Conservation (phyloP, 768 basidiomycete species). For the Rhizopogon vinicolor region DNA sequence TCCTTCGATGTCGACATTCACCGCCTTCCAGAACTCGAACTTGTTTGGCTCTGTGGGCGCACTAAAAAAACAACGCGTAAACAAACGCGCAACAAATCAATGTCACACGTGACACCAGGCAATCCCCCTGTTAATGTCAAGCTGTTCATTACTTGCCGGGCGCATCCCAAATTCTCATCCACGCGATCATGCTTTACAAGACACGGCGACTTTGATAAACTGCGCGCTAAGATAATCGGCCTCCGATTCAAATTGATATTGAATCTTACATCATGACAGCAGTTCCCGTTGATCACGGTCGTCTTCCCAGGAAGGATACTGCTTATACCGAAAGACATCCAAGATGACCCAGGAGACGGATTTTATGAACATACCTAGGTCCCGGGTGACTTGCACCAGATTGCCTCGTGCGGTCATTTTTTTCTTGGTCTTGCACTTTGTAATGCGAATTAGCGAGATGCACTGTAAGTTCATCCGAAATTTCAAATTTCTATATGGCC, state of each 20-base stretch:
- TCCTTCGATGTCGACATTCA: background rate
- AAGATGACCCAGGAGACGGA: background rate
- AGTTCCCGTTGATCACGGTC: background rate
- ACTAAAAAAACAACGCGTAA: slow-evolving; percentile 27
- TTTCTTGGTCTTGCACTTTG: too few species aligned
- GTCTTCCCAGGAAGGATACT: background rate
- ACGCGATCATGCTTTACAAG: too few species aligned
- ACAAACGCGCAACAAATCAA: slow-evolving; percentile 18
- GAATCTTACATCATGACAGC: background rate
- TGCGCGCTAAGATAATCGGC: background rate
- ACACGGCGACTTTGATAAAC: too few species aligned
- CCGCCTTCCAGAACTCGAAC: slow-evolving; percentile 22
- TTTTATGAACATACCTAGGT: too few species aligned
- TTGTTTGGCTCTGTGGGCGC: slow-evolving; percentile 27
- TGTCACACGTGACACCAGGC: slow-evolving; percentile 7
- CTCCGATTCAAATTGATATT: background rate
- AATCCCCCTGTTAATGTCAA: too few species aligned
- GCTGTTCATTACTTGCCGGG: too few species aligned
- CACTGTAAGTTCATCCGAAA: too few species aligned
- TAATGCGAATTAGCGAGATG: too few species aligned
- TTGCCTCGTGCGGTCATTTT: too few species aligned
- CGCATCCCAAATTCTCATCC: too few species aligned
- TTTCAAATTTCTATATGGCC: too few species aligned
- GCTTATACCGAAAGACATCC: background rate
- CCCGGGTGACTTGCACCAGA: too few species aligned